Evolutionary conservation across 805 yeast species (phyloP).

Genomic region (Starmerella apicola): DNA sequence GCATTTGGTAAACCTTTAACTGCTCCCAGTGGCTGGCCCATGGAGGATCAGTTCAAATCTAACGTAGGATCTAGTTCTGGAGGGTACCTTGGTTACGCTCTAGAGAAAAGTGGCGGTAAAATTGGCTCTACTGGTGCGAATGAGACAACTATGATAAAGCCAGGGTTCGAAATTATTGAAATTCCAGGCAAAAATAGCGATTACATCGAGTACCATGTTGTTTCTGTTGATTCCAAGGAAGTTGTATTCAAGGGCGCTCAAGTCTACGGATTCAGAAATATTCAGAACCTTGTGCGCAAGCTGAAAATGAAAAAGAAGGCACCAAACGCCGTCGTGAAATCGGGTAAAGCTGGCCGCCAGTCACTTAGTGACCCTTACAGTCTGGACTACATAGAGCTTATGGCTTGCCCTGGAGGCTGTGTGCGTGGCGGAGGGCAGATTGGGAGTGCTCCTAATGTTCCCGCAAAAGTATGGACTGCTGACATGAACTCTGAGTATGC

Average conservation of each 20-base stretch:
- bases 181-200: conserved; percentile 57
- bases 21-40: conserved; percentile 57
- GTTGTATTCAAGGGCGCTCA: conserved; percentile 48
- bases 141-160: too few relatives aligned
- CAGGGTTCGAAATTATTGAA: conserved; percentile 32
- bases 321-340: conserved; percentile 17
- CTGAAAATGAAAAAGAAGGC: conserved; percentile 36
- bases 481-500: conserved; percentile 30
- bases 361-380: conserved; percentile 45
- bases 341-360: conserved; percentile 15
- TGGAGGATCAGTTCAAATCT: conserved; percentile 52
- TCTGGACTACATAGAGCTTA: conserved; percentile 79
- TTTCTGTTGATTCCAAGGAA: conserved; percentile 25
- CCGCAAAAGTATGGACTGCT: conserved; percentile 26
- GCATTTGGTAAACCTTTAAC: neutral
- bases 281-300: conserved; percentile 83
- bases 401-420: conserved; percentile 98
- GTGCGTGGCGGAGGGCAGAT: conserved; percentile 95
- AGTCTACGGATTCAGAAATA: conserved; percentile 85
- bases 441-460: conserved; percentile 29
- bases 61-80: conserved; percentile 79
- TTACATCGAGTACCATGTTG: conserved; percentile 53
- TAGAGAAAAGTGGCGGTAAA: conserved; percentile 24
- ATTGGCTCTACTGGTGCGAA: conserved; percentile 23
- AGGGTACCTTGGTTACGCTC: conserved; percentile 68